phyloP scores from a whole-genome alignment of 352 stramenopile species.

The Thalassiosira sp. region DNA sequence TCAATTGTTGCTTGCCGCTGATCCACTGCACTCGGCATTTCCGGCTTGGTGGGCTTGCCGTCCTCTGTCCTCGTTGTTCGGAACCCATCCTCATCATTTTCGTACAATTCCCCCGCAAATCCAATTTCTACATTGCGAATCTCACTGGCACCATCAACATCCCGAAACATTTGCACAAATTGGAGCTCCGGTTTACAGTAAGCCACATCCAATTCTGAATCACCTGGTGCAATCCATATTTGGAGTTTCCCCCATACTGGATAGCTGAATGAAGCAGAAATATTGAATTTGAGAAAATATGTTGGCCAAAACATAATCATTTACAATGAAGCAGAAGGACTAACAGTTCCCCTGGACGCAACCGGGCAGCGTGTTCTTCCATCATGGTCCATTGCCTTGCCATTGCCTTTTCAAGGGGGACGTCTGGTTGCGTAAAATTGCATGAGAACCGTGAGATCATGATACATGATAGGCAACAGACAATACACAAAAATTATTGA shows the following conservation, averaged over 20 bases:
- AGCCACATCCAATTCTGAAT: slow-evolving; percentile 80
- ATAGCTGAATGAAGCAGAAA: no score
- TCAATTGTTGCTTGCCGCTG: slow-evolving; percentile 32
- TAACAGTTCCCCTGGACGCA: slow-evolving; percentile 72
- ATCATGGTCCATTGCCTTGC: slow-evolving; percentile 73
- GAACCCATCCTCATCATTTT: slow-evolving; percentile 72
- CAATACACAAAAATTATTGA: slow-evolving; percentile 4
- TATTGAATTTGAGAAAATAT: no score
- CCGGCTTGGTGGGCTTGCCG: slow-evolving; percentile 48
- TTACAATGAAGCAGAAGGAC: no score
- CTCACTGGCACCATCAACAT: slow-evolving; percentile 26
- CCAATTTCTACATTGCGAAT: slow-evolving; percentile 70
- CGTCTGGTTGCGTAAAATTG: slow-evolving; percentile 39
- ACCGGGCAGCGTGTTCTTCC: slow-evolving; percentile 67
- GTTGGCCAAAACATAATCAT: no score
- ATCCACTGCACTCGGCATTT: slow-evolving; percentile 29
- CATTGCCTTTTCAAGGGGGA: slow-evolving; percentile 63
- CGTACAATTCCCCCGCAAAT: slow-evolving; percentile 79
- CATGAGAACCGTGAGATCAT: slow-evolving; percentile 1
- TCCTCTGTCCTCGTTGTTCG: slow-evolving; percentile 60
- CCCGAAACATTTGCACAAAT: slow-evolving; percentile 63
- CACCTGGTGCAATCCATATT: slow-evolving; percentile 73
- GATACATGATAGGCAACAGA: neutral
- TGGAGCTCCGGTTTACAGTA: slow-evolving; percentile 71
- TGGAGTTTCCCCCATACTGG: slow-evolving; percentile 58